Evolutionary conservation across 495 filamentous ascomycete genomes (phyloP).

Genomic region (Penicillium crystallinum): DNA sequence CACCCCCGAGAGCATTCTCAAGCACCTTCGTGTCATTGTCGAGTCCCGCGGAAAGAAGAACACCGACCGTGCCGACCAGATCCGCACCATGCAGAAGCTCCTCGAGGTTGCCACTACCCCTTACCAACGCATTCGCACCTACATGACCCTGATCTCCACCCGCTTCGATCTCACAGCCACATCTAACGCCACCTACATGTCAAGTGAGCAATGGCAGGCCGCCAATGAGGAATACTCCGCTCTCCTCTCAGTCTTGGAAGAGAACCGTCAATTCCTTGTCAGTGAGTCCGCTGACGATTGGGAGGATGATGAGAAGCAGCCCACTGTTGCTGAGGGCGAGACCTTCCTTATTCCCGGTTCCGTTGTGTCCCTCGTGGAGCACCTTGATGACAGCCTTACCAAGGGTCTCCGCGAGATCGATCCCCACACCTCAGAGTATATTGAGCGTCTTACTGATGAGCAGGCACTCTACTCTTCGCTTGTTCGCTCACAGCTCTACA

Average conservation of each 20-base stretch:
- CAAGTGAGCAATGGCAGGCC: conserved; percentile 92
- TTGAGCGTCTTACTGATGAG: conserved; percentile 89
- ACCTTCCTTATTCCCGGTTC: conserved; percentile 86
- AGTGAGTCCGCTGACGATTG: conserved; percentile 92
- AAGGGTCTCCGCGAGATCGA: conserved; percentile 94
- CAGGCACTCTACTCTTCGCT: conserved; percentile 87
- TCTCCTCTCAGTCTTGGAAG: conserved; percentile 74
- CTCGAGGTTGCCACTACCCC: conserved; percentile 79
- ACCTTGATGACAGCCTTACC: conserved; percentile 95
- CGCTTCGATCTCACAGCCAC: conserved; percentile 89
- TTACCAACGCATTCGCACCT: conserved; percentile 92
- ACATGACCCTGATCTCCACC: conserved; percentile 87
- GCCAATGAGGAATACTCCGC: conserved; percentile 78
- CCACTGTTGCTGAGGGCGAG: conserved; percentile 63
- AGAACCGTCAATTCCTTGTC: conserved; percentile 71
- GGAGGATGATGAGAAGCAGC: conserved; percentile 96
- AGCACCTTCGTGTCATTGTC: conserved; percentile 87
- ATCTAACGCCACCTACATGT: conserved; percentile 74
- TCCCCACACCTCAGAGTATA: conserved; percentile 97
- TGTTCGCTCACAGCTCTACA: conserved; percentile 78
- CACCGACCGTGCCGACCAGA: conserved; percentile 91
- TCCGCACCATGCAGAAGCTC: conserved; percentile 94
- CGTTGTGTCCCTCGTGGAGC: conserved; percentile 88
- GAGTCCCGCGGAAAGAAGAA: conserved; percentile 98
- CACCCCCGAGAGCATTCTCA: conserved; percentile 96